These are phyloP conservation scores for Lippia alba DNA, from an alignment of 305 asterid species.

Conservation along the genomic window DNA sequence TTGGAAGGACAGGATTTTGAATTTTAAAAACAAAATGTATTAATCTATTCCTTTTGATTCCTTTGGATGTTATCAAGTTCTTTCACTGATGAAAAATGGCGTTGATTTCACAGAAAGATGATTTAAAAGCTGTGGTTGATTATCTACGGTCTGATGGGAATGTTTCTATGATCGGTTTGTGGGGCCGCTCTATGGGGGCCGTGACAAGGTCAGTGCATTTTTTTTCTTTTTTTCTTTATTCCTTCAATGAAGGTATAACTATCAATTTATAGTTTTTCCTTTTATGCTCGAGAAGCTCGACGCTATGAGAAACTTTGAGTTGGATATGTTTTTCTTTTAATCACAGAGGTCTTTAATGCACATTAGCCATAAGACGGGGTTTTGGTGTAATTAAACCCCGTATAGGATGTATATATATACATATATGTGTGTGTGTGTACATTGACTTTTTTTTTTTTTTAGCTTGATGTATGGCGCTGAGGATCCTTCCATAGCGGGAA, in stretches of 20 bases:
- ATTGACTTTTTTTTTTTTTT: slow-evolving; percentile 34
- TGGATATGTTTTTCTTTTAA: no score
- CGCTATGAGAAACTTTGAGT: no score
- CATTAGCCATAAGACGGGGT: no score
- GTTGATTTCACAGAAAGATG: slow-evolving; percentile 66
- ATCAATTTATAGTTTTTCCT: no score
- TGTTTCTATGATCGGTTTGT: slow-evolving; percentile 75
- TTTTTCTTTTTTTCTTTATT: not conserved
- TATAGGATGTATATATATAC: no score
- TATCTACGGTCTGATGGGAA: slow-evolving; percentile 73
- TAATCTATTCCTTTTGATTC: not conserved
- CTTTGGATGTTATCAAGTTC: not conserved
- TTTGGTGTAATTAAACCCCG: no score
- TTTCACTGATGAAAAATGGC: not conserved
- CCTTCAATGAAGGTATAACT: no score
- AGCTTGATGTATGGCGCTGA: slow-evolving; percentile 88
- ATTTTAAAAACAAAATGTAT: no score
- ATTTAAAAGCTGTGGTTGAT: slow-evolving; percentile 78
- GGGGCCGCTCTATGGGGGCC: slow-evolving; percentile 98
- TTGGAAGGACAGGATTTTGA: no score
- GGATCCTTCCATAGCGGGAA: slow-evolving; percentile 94
- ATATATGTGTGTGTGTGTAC: not conserved
- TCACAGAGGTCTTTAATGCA: no score
- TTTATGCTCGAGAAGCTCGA: no score
- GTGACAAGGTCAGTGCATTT: slow-evolving; percentile 65